A percentile compares a stretch with the other conserved stretches of the same genome.
Evolutionary conservation across 1,139 yeast species (phyloP).

Genomic region (Yamadazyma pseudoaaseri): DNA sequence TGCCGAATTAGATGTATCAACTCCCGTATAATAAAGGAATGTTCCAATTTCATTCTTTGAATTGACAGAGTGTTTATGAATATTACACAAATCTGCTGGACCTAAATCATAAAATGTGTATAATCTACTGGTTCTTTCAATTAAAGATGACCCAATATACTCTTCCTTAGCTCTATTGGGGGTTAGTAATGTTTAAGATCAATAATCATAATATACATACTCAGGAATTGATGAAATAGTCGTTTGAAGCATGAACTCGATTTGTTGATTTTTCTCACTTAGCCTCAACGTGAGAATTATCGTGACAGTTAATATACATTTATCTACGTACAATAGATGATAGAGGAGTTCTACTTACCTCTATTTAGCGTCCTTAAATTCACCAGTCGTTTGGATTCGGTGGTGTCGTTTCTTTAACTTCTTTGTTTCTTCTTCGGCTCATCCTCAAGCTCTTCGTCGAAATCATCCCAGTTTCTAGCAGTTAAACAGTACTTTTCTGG

Average conservation of each 20-base stretch:
- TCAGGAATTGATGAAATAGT: constrained; percentile 48
- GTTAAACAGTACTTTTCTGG: constrained; percentile 97
- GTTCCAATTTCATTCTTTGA: constrained; percentile 50
- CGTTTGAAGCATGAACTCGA: constrained; percentile 35
- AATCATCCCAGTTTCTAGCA: constrained; percentile 67
- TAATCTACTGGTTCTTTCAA: constrained; percentile 52
- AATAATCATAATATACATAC: constrained; percentile 21
- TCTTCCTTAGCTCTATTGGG: constrained; percentile 44
- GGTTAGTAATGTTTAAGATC: neutral
- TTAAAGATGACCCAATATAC: constrained; percentile 47
- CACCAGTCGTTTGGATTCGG: too few relatives aligned
- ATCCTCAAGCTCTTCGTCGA: constrained; percentile 35
- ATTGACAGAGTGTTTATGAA: constrained; percentile 46
- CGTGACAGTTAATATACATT: neutral
- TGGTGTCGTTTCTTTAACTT: neutral
- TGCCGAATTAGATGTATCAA: constrained; percentile 57
- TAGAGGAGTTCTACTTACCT: too few relatives aligned
- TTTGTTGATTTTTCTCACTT: constrained; percentile 7
- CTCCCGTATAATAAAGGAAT: constrained; percentile 56
- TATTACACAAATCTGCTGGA: constrained; percentile 87
- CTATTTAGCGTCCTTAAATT: too few relatives aligned
- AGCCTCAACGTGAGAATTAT: constrained; percentile 4
- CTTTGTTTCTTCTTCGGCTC: constrained; percentile 10
- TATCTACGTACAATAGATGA: too few relatives aligned
- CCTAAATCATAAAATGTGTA: constrained; percentile 60